These are phyloP conservation scores for Metarhizium album DNA, from an alignment of 2,329 filamentous ascomycete genomes.

Conservation along the genomic window DNA sequence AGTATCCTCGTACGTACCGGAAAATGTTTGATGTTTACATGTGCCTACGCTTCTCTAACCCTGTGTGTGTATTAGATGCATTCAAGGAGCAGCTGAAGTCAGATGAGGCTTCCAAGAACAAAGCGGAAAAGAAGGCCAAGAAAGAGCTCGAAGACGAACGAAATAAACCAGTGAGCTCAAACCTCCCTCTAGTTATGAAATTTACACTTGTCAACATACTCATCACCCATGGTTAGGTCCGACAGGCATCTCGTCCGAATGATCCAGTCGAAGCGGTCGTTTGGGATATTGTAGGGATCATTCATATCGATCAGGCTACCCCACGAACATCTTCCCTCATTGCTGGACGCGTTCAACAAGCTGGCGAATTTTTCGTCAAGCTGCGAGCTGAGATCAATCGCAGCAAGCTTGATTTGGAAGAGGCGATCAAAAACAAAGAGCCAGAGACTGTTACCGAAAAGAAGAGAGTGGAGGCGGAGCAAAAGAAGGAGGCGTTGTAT, in stretches of 20 bases:
- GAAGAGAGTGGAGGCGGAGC: conserved; percentile 30
- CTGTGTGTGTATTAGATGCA: conserved; percentile 19
- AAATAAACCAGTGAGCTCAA: conserved; percentile 25
- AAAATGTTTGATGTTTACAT: background rate
- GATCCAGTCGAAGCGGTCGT: conserved; percentile 36
- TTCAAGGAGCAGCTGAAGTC: conserved; percentile 37
- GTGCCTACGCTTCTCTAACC: background rate
- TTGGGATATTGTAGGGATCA: conserved; percentile 43
- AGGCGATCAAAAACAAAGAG: conserved; percentile 31
- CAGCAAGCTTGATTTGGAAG: conserved; percentile 33
- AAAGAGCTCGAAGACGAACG: conserved; percentile 30
- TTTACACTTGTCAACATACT: background rate
- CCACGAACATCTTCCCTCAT: conserved; percentile 28
- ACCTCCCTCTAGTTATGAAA: background rate
- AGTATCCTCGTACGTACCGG: conserved; percentile 29
- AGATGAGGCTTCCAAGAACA: conserved; percentile 34
- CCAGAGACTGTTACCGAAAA: conserved; percentile 23
- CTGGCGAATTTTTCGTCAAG: conserved; percentile 38
- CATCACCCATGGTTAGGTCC: conserved; percentile 19
- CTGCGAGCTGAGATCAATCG: conserved; percentile 37
- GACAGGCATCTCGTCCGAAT: conserved; percentile 31
- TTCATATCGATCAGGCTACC: conserved; percentile 33
- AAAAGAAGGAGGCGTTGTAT: conserved; percentile 38
- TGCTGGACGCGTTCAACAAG: conserved; percentile 38
- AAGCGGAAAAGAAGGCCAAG: conserved; percentile 34